These are phyloP conservation scores for Clarireedia sp. DNA, from an alignment of 2,329 filamentous ascomycete species.

Conservation along the genomic window DNA sequence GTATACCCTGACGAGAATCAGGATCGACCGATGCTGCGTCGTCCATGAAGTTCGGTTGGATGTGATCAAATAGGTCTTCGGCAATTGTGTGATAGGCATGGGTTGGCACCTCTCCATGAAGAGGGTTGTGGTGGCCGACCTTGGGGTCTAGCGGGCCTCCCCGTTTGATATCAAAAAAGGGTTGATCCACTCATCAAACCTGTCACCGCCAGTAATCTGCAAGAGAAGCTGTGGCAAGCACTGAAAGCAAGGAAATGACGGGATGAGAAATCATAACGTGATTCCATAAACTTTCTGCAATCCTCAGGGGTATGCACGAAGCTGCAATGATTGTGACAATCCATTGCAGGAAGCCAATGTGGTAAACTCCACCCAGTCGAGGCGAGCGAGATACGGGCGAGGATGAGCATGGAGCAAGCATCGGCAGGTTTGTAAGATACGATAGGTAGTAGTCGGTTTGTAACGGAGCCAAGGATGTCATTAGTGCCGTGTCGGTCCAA, in stretches of 20 bases:
- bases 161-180: slow-evolving; percentile 14
- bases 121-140: slow-evolving; percentile 14
- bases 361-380: slow-evolving; percentile 17
- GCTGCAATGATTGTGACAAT: slow-evolving; percentile 9
- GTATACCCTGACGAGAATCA: background rate
- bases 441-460: slow-evolving; percentile 8
- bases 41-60: slow-evolving; percentile 17
- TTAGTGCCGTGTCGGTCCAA: slow-evolving; percentile 9
- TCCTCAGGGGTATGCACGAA: slow-evolving; percentile 17
- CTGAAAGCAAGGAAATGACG: slow-evolving; percentile 15
- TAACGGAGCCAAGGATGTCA: slow-evolving; percentile 4
- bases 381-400: slow-evolving; percentile 7
- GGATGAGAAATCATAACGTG: slow-evolving; percentile 26
- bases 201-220: slow-evolving; percentile 13
- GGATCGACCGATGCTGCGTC: slow-evolving; percentile 4
- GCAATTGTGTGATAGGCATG: slow-evolving; percentile 18
- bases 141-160: slow-evolving; percentile 13
- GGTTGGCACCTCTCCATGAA: slow-evolving; percentile 12
- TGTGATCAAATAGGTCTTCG: slow-evolving; percentile 10
- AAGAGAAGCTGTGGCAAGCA: slow-evolving; percentile 11
- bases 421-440: slow-evolving; percentile 6
- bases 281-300: slow-evolving; percentile 20
- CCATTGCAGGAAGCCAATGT: slow-evolving; percentile 14
- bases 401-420: slow-evolving; percentile 2
- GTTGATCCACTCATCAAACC: slow-evolving; percentile 16